A percentile compares a stretch with the other conserved stretches of the same genome.
Evolutionary conservation across 2,329 filamentous ascomycete genomes (phyloP).

Genomic region (Neonectria coccinea): DNA sequence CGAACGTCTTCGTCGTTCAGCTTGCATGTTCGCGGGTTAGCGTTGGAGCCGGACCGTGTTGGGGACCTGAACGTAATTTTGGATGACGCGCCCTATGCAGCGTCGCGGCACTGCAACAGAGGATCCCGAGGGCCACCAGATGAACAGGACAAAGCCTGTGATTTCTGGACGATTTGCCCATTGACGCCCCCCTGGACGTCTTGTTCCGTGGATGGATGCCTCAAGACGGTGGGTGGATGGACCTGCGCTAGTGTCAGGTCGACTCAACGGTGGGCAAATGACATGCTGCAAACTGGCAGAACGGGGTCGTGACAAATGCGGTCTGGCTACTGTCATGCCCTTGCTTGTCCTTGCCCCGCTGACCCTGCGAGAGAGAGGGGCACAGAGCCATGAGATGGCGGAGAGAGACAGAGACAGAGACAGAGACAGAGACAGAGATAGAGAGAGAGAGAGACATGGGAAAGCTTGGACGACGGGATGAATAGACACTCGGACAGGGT

Average conservation of each 20-base stretch:
- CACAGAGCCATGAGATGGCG: not conserved
- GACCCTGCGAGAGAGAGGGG: slow-evolving; percentile 7
- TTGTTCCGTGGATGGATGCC: slow-evolving; percentile 18
- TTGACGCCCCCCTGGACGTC: not conserved
- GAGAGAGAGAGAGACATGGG: not conserved
- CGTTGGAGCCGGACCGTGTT: slow-evolving; percentile 30
- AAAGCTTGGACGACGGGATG: no score
- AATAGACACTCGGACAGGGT: slow-evolving; percentile 13
- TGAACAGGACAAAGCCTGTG: not conserved
- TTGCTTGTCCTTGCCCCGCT: slow-evolving; percentile 26
- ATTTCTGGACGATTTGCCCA: not conserved
- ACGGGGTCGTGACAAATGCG: slow-evolving; percentile 28
- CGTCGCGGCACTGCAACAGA: slow-evolving; percentile 15
- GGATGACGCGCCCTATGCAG: slow-evolving; percentile 37
- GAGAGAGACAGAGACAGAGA: not conserved
- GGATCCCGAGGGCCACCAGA: not conserved
- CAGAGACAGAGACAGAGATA: not conserved
- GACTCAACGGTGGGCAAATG: slow-evolving; percentile 36
- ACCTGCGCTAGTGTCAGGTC: slow-evolving; percentile 45
- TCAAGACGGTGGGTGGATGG: slow-evolving; percentile 42
- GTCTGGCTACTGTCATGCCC: slow-evolving; percentile 23
- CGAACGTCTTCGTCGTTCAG: slow-evolving; percentile 35
- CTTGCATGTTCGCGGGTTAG: slow-evolving; percentile 43
- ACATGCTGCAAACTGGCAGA: slow-evolving; percentile 32
- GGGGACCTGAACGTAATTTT: slow-evolving; percentile 32